These are phyloP conservation scores for Podaxis carcinomalis DNA, from an alignment of 768 basidiomycete species.

Conservation along the genomic window DNA sequence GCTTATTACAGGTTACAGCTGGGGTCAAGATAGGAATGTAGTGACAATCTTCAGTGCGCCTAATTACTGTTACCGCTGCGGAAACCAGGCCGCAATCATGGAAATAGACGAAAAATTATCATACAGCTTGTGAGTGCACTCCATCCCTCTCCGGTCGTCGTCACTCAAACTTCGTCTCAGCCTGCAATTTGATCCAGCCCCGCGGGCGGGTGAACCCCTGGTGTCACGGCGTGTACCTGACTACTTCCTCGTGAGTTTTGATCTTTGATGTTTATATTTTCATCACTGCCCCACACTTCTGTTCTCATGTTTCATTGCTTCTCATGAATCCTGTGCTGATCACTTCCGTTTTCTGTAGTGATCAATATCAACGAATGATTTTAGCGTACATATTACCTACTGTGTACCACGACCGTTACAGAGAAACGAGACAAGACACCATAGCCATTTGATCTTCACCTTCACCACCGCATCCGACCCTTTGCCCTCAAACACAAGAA, in stretches of 20 bases:
- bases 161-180: slow-evolving; percentile 32
- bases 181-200: slow-evolving; percentile 99
- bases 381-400: slow-evolving; percentile 12
- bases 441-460: not conserved
- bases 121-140: slow-evolving; percentile 75
- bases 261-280: not conserved
- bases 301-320: not conserved
- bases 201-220: slow-evolving; percentile 96
- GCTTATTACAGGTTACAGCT: slow-evolving; percentile 68
- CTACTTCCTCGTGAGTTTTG: slow-evolving; percentile 79
- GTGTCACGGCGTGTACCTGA: slow-evolving; percentile 94
- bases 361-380: slow-evolving; percentile 1
- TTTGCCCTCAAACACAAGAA: not conserved
- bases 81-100: slow-evolving; percentile 99
- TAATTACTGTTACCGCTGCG: slow-evolving; percentile 99
- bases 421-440: slow-evolving; percentile 10
- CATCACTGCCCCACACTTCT: too few relatives aligned
- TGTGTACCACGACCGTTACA: slow-evolving; percentile 10
- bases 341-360: not conserved
- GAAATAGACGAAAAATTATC: slow-evolving; percentile 99
- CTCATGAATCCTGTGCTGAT: not conserved
- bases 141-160: not conserved
- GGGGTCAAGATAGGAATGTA: slow-evolving; percentile 99
- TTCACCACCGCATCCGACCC: not conserved
- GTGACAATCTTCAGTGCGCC: slow-evolving; percentile 99